Conservation (phyloP, 768 basidiomycete species). For the Sistotremastrum niveocremeum region DNA sequence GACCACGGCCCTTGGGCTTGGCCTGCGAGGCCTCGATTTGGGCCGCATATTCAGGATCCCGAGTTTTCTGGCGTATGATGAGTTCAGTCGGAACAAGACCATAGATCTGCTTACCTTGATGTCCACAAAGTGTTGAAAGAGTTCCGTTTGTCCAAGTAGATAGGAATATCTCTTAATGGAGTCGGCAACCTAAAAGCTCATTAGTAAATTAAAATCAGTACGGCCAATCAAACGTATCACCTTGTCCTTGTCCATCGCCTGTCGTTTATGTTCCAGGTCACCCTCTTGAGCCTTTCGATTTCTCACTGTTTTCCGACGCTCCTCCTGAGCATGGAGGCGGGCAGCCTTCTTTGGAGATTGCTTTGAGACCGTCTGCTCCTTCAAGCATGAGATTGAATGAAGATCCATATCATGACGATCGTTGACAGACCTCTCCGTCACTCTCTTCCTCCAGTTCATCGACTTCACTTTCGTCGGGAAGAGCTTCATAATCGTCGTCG, state of each 20-base stretch:
- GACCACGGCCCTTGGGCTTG: slow-evolving; percentile 71
- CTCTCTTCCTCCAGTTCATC: slow-evolving; percentile 47
- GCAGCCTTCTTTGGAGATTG: slow-evolving; percentile 15
- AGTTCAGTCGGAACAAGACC: background rate
- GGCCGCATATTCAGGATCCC: slow-evolving; percentile 87
- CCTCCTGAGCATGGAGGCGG: slow-evolving; percentile 25
- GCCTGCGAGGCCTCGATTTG: slow-evolving; percentile 70
- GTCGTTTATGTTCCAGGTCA: slow-evolving; percentile 53
- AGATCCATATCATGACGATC: slow-evolving; percentile 14
- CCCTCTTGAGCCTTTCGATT: slow-evolving; percentile 58
- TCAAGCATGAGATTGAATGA: slow-evolving; percentile 17
- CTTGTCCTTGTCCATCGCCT: slow-evolving; percentile 84
- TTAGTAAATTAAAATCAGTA: slow-evolving; percentile 7
- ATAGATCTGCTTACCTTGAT: slow-evolving; percentile 52
- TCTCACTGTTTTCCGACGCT: slow-evolving; percentile 31
- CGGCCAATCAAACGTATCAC: slow-evolving; percentile 21
- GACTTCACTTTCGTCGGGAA: slow-evolving; percentile 38
- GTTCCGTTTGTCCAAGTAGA: slow-evolving; percentile 93
- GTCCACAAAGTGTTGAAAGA: slow-evolving; percentile 97
- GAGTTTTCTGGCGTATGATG: slow-evolving; percentile 43
- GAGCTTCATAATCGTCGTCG: slow-evolving; percentile 64
- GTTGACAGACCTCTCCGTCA: slow-evolving; percentile 22
- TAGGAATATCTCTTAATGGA: slow-evolving; percentile 96
- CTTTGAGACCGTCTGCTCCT: slow-evolving; percentile 25
- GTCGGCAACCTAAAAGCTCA: slow-evolving; percentile 54